phyloP scores from a whole-genome alignment of 805 yeast species.

The Yarrowia sp. region DNA sequence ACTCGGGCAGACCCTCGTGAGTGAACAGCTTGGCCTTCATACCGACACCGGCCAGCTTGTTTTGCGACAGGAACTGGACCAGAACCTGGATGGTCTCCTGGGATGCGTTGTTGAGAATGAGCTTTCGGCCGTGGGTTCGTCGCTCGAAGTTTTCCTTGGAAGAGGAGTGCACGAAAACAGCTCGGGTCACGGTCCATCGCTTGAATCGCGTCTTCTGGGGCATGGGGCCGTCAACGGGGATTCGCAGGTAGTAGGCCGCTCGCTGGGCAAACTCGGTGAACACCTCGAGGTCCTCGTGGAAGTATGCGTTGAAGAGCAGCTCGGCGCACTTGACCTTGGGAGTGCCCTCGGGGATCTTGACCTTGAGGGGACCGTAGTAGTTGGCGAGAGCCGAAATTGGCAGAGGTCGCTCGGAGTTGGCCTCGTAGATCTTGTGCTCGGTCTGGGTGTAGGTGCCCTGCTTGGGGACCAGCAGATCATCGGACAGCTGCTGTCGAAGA shows the following conservation, averaged over 20 bases:
- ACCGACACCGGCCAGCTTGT: slow-evolving; percentile 58
- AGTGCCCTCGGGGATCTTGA: slow-evolving; percentile 36
- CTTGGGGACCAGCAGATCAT: slow-evolving; percentile 34
- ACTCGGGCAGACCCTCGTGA: slow-evolving; percentile 57
- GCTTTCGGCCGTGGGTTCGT: slow-evolving; percentile 74
- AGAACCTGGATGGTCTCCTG: slow-evolving; percentile 84
- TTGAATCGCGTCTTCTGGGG: slow-evolving; percentile 75
- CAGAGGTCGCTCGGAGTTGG: slow-evolving; percentile 58
- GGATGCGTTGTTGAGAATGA: slow-evolving; percentile 82
- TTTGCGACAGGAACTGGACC: slow-evolving; percentile 35
- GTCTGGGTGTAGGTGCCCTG: slow-evolving; percentile 24
- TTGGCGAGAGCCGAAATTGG: slow-evolving; percentile 88
- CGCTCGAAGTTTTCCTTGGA: slow-evolving; percentile 94
- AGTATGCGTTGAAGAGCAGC: slow-evolving; percentile 49
- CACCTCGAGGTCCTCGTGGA: slow-evolving; percentile 71
- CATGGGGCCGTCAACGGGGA: slow-evolving; percentile 80
- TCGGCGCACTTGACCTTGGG: slow-evolving; percentile 35
- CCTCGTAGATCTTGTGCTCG: slow-evolving; percentile 37
- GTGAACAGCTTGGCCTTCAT: slow-evolving; percentile 73
- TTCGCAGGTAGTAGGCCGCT: slow-evolving; percentile 87
- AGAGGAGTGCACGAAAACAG: slow-evolving; percentile 94
- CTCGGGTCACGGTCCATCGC: slow-evolving; percentile 90
- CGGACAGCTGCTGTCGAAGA: slow-evolving; percentile 35
- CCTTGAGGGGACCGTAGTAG: slow-evolving; percentile 71
- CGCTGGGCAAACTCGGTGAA: slow-evolving; percentile 86